phyloP scores from a whole-genome alignment of 139 green algal genomes.

The Desmodesmus armatus region DNA sequence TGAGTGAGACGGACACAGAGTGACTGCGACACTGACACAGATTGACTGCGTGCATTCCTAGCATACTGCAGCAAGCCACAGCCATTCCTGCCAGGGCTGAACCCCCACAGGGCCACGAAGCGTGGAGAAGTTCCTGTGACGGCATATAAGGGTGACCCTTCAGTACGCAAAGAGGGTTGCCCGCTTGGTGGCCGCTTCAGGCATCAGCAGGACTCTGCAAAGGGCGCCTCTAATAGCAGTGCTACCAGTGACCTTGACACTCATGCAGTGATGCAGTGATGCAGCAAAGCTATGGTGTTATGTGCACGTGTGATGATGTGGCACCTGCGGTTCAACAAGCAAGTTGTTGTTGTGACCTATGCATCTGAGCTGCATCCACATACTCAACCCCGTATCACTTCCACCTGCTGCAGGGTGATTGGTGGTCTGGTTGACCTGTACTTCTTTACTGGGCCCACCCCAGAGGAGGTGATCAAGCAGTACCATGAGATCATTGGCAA shows the following conservation, averaged over 20 bases:
- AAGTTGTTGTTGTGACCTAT: neutral
- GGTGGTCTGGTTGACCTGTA: slow-evolving; percentile 23
- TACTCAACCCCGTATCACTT: neutral
- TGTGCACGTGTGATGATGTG: no score
- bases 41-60: no score
- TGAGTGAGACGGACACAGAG: neutral
- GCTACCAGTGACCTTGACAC: no score
- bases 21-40: neutral
- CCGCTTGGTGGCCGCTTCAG: no score
- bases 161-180: no score
- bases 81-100: neutral
- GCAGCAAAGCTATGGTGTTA: no score
- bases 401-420: neutral
- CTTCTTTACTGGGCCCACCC: slow-evolving; percentile 28
- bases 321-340: no score
- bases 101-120: neutral
- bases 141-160: no score
- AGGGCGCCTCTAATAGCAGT: no score
- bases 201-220: no score
- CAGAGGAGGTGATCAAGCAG: slow-evolving; percentile 20
- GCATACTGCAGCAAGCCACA: no score
- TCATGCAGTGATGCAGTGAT: no score
- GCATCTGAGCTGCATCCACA: neutral
- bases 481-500: slow-evolving; percentile 33
- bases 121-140: neutral